Evolutionary conservation across 2,329 filamentous ascomycete genomes (phyloP).

Genomic region (Aureobasidium lini): DNA sequence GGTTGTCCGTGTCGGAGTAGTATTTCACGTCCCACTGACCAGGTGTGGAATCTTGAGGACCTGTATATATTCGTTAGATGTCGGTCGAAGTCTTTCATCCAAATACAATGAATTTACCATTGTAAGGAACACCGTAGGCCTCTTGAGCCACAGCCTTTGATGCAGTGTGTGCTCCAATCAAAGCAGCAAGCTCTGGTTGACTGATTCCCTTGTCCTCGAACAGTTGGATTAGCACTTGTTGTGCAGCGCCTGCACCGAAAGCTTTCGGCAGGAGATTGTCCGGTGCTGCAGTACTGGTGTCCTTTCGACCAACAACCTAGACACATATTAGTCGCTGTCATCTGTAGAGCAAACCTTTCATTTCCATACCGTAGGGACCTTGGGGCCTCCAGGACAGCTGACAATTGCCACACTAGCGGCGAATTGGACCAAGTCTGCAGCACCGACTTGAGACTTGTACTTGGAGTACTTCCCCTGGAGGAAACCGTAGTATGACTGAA

Average conservation of each 20-base stretch:
- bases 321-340: conserved; percentile 24
- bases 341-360: not conserved
- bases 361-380: conserved; percentile 28
- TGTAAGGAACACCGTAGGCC: conserved; percentile 33
- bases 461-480: conserved; percentile 33
- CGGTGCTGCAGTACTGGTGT: conserved; percentile 27
- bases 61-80: conserved; percentile 17
- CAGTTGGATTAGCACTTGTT: conserved; percentile 37
- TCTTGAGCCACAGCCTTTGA: conserved; percentile 37
- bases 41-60: conserved; percentile 42
- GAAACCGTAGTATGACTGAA: conserved; percentile 29
- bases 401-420: conserved; percentile 38
- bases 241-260: conserved; percentile 28
- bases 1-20: conserved; percentile 33
- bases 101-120: not conserved
- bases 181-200: conserved; percentile 44
- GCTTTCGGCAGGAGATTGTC: conserved; percentile 30
- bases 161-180: conserved; percentile 48
- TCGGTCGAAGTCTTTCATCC: too few species aligned
- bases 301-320: conserved; percentile 35
- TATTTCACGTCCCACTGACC: conserved; percentile 45
- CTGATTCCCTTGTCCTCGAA: conserved; percentile 47
- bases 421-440: conserved; percentile 48
- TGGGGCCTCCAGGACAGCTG: conserved; percentile 46
- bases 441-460: conserved; percentile 29